Base-by-base conservation (phyloP, 805 yeast genomes). In the Kuraishia ogatae region DNA sequence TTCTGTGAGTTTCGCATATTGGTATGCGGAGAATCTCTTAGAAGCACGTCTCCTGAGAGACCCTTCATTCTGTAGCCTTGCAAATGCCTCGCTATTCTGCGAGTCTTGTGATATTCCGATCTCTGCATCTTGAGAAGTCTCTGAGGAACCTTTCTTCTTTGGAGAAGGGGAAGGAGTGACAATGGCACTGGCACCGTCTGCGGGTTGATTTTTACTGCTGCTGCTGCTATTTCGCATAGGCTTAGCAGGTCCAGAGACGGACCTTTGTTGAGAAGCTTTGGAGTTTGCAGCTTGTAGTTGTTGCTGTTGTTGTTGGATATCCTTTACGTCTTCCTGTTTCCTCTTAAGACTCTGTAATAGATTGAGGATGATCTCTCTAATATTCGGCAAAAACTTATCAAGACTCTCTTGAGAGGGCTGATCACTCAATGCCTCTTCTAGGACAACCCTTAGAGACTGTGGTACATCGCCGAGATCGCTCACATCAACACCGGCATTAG, bases 381-480 rank as follows among this genome's bases (percentile, higher is more conserved):
- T 90, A 55, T 81, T 80, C 0, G 98, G 98, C 50, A 91, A 74
- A 65, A 85, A 93, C 58, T 78, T 69, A 60, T 92, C 97, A 55
- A 92, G 73, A 48, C 87, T 86, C 54, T 83, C 88, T 62, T 88
- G 96, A 2, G 94, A 84, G 0, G 97, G 96, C 11, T 84, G 81
- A 61, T 88, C 90, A 55, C 96, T 82, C 4, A 94, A 72, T 0
- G 98, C 96, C 52, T 84, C 84, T 64, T 94, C 99, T 50, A 94
- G 70, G 1, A 94, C 89, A 5, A 78, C 76, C 54, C 99, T 76
- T 39, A 94, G 72, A 15, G 85, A 82, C 56, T 80, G 84, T 0
- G 99, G 98, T 1, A 94, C 97, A 64, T 93, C 97, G 1, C 96
- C 94, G 26, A 94, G 72, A 65, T 90, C 97, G 13, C 84, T 74